Percentiles rank a stretch among this genome's conserved stretches.
Conservation (phyloP, 495 filamentous ascomycete species). For the Entonaema liquescens region DNA sequence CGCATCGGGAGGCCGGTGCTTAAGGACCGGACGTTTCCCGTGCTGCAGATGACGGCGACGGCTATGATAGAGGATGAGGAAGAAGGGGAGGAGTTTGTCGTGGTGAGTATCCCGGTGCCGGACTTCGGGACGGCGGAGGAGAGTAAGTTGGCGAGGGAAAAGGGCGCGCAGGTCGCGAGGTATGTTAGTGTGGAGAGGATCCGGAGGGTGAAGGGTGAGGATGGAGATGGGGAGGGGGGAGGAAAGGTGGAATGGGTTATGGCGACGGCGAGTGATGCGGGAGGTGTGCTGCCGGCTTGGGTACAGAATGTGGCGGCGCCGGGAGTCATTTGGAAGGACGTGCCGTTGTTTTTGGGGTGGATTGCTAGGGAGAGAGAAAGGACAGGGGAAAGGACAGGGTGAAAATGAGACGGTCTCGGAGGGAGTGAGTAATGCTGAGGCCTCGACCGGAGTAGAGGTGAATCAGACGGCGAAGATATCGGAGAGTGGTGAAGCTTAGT, state of each 20-base stretch:
- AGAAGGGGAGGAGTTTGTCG: constrained; percentile 55
- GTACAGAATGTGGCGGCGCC: constrained; percentile 73
- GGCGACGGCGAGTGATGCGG: constrained; percentile 75
- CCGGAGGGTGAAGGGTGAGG: constrained; percentile 38
- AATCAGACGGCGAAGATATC: constrained; percentile 15
- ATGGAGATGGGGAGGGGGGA: not conserved
- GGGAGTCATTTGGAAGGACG: constrained; percentile 73
- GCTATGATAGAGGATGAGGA: constrained; percentile 1
- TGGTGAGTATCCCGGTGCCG: constrained; percentile 63
- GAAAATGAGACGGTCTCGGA: constrained; percentile 3
- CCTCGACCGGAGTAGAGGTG: constrained; percentile 14
- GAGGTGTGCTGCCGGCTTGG: constrained; percentile 71
- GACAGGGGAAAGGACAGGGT: constrained; percentile 19
- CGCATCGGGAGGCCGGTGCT: constrained; percentile 59
- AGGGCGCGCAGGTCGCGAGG: constrained; percentile 58
- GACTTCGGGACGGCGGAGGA: constrained; percentile 49
- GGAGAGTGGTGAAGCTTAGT: not conserved
- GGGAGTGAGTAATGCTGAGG: not conserved
- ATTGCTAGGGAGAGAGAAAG: constrained; percentile 52
- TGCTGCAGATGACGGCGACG: constrained; percentile 55
- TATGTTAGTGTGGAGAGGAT: constrained; percentile 73
- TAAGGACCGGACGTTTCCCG: constrained; percentile 64
- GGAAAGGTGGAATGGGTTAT: constrained; percentile 70
- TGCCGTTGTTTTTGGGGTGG: constrained; percentile 73
- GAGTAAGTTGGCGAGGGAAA: constrained; percentile 46